Base-by-base conservation (phyloP, 2,329 filamentous ascomycete genomes). In the Aphanocladium album region DNA sequence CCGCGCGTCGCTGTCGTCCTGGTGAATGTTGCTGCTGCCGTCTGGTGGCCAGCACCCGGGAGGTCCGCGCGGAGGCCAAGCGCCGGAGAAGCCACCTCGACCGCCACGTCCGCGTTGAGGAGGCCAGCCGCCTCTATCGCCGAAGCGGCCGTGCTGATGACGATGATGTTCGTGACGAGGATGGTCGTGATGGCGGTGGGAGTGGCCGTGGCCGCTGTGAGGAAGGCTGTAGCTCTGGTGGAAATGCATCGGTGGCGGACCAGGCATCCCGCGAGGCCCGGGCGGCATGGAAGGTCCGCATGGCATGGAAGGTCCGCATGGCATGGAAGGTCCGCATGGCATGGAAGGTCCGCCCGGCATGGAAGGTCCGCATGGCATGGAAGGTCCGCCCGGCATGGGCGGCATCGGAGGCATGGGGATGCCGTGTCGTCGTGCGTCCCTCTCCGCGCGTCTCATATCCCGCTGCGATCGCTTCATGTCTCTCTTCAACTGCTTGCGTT, bases 1-100 rank as follows among this genome's bases (percentile, higher is more conserved):
- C 58, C 56, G 19, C 49, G 54, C 14, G n/a, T 49, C 63, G 33
- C 62, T 64, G 30, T 62, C 6, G 21, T 27, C 39, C n/a, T n/a
- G n/a, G n/a, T n/a, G n/a, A n/a, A n/a, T n/a, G n/a, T n/a, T n/a
- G n/a, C n/a, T n/a, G n/a, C n/a, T n/a, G 16, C 9, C 19, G n/a
- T 75, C 70, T 21, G 68, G 64, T 8, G 74, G 73, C 75, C 73
- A 76, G 6, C 72, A 69, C 7, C 73, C 73, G 0, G 74, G 71
- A 35, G 39, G 58, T 5, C 16, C 39, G 46, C 17, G 43, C 2
- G 53, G 25, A 14, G 61, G 51, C 19, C 56, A 47, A 8, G 60
- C 47, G 25, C 64, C 62, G 39, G 62, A 62, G 19, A 60, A 60
- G 17, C 61, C 64, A 30, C 54, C 47, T 11, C 45, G 54, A 16